Evolutionary conservation across 306 rosid species (phyloP).

Genomic region (Fagus crenata): DNA sequence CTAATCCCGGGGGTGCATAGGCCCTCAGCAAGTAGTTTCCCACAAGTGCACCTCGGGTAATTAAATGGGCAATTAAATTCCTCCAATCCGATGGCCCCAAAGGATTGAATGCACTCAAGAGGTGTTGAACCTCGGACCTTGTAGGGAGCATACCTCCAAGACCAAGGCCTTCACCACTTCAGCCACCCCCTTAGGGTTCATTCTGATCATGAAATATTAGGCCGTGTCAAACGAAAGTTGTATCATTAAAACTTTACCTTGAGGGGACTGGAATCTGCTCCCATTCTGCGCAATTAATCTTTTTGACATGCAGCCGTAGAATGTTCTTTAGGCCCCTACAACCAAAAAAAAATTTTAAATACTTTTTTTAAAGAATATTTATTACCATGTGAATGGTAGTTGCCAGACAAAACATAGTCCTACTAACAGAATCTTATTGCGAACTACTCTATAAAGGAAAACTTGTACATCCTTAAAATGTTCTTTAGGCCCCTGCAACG

Average conservation of each 20-base stretch:
- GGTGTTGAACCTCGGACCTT: no score
- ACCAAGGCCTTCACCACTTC: no score
- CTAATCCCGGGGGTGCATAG: no score
- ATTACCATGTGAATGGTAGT: slow-evolving; percentile 10
- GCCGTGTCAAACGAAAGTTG: background rate
- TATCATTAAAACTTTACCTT: slow-evolving; percentile 45
- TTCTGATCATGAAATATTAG: background rate
- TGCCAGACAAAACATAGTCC: slow-evolving; percentile 12
- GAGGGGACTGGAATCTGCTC: slow-evolving; percentile 75
- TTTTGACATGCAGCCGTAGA: slow-evolving; percentile 82
- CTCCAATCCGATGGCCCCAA: no score
- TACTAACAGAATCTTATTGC: no score
- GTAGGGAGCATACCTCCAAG: no score
- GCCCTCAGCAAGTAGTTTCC: no score
- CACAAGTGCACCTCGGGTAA: no score
- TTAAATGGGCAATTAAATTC: no score
- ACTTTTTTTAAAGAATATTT: background rate
- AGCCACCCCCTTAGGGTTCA: no score
- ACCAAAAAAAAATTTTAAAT: slow-evolving; percentile 33
- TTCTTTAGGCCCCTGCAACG: slow-evolving; percentile 73
- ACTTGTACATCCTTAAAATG: slow-evolving; percentile 54
- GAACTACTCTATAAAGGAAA: no score
- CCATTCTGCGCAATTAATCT: slow-evolving; percentile 81
- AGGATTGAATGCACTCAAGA: no score
- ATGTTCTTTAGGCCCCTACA: slow-evolving; percentile 89